Evolutionary conservation across 768 basidiomycete genomes (phyloP).

Genomic region (Obba rivulosa): DNA sequence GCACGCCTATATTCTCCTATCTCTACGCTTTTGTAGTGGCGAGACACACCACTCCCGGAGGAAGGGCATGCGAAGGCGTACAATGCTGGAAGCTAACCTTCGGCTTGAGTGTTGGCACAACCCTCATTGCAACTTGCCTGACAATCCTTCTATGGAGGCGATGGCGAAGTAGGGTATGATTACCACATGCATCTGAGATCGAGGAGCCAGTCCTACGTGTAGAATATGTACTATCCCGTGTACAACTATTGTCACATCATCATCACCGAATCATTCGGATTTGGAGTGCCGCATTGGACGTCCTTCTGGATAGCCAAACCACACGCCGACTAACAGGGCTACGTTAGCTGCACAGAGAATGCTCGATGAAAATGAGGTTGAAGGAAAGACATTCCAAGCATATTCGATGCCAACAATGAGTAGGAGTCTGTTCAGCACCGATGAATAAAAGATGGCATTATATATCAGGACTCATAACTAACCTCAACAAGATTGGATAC

Average conservation of each 20-base stretch:
- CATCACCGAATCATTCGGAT: background rate
- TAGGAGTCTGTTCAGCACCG: constrained; percentile 39
- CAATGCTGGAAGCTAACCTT: constrained; percentile 69
- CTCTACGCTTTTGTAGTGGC: constrained; percentile 68
- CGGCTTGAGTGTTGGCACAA: constrained; percentile 38
- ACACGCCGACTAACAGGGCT: constrained; percentile 50
- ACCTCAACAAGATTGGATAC: constrained; percentile 62
- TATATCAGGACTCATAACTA: constrained; percentile 22
- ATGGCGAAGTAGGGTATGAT: constrained; percentile 50
- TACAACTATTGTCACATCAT: background rate
- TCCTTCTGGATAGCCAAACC: constrained; percentile 42
- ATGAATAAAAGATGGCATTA: constrained; percentile 4
- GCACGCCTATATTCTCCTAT: constrained; percentile 74
- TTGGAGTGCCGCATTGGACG: too few species aligned
- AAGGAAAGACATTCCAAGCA: constrained; percentile 86
- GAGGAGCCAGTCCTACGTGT: background rate
- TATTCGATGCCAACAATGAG: constrained; percentile 68
- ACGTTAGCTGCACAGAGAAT: constrained; percentile 48
- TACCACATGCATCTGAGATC: background rate
- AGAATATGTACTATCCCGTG: background rate
- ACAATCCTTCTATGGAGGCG: constrained; percentile 53
- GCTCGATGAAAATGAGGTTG: constrained; percentile 61
- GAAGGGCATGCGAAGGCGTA: constrained; percentile 48
- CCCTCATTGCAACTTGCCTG: constrained; percentile 38
- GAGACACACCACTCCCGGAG: constrained; percentile 35